phyloP scores from a whole-genome alignment of 805 yeast species.

The Saturnispora serradocipensis region DNA sequence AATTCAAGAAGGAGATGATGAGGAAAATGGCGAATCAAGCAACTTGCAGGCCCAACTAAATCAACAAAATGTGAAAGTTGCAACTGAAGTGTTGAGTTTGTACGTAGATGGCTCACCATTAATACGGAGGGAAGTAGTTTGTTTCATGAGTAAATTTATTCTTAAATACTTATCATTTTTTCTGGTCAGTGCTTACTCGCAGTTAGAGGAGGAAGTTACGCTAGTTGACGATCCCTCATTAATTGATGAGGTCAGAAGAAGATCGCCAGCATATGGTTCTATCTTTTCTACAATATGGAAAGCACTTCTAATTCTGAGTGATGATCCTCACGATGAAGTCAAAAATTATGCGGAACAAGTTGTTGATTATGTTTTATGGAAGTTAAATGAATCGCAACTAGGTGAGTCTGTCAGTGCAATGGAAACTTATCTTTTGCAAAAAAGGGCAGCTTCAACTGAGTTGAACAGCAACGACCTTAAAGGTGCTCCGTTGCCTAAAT shows the following conservation, averaged over 20 bases:
- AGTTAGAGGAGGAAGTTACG: constrained; percentile 70
- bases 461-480: constrained; percentile 1
- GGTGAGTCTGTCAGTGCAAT: constrained; percentile 56
- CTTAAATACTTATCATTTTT: constrained; percentile 63
- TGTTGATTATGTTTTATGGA: constrained; percentile 61
- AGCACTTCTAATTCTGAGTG: constrained; percentile 65
- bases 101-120: constrained; percentile 84
- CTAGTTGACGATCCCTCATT: constrained; percentile 51
- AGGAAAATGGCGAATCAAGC: constrained; percentile 11
- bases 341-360: constrained; percentile 61
- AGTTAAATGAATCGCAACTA: constrained; percentile 56
- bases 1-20: constrained; percentile 38
- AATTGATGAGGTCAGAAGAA: constrained; percentile 55
- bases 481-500: neutral
- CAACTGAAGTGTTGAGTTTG: constrained; percentile 55
- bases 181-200: constrained; percentile 77
- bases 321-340: constrained; percentile 84
- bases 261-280: constrained; percentile 79
- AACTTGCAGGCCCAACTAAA: constrained; percentile 35
- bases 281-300: constrained; percentile 84
- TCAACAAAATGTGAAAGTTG: constrained; percentile 62
- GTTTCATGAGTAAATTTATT: constrained; percentile 68
- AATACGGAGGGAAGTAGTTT: constrained; percentile 77
- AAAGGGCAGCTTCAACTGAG: constrained; percentile 18
- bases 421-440: constrained; percentile 54